A percentile compares a stretch with the other conserved stretches of the same genome.
Evolutionary conservation across 768 basidiomycete genomes (phyloP).

Genomic region (Russula sp.): DNA sequence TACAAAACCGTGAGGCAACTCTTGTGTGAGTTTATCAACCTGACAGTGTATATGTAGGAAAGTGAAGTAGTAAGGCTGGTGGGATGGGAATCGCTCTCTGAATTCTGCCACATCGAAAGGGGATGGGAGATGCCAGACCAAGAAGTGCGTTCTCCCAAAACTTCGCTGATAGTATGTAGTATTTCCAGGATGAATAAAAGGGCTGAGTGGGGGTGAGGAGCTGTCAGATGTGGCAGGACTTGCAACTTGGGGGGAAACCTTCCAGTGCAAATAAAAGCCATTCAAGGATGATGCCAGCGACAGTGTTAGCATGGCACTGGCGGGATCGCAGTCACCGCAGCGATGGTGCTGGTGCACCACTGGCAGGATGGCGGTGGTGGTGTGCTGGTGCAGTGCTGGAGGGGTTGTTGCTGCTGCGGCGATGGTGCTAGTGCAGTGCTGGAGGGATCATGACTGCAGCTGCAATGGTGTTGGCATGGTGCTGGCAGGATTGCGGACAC

Average conservation of each 20-base stretch:
- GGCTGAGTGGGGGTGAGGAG: constrained; percentile 1
- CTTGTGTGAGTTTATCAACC: constrained; percentile 12
- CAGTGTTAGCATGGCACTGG: no score
- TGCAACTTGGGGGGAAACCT: background rate
- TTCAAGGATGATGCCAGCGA: constrained; percentile 4
- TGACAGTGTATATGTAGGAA: constrained; percentile 8
- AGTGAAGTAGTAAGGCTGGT: background rate
- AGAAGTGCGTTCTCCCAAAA: background rate
- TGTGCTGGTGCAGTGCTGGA: no score
- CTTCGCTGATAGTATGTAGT: background rate
- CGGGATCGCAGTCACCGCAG: no score
- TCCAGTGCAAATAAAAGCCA: constrained; percentile 7
- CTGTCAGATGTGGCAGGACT: background rate
- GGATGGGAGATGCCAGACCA: background rate
- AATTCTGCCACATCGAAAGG: background rate
- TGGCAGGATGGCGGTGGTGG: no score
- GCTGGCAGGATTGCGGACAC: no score
- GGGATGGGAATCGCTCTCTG: background rate
- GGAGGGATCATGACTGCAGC: no score
- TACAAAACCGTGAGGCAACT: constrained; percentile 8
- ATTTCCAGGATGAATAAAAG: constrained; percentile 2
- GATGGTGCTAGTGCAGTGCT: no score
- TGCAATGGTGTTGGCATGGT: no score
- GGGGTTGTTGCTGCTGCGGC: no score
- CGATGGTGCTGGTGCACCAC: no score